Evolutionary conservation across 2,329 filamentous ascomycete genomes (phyloP).

Genomic region (Hypoxylon sp.): DNA sequence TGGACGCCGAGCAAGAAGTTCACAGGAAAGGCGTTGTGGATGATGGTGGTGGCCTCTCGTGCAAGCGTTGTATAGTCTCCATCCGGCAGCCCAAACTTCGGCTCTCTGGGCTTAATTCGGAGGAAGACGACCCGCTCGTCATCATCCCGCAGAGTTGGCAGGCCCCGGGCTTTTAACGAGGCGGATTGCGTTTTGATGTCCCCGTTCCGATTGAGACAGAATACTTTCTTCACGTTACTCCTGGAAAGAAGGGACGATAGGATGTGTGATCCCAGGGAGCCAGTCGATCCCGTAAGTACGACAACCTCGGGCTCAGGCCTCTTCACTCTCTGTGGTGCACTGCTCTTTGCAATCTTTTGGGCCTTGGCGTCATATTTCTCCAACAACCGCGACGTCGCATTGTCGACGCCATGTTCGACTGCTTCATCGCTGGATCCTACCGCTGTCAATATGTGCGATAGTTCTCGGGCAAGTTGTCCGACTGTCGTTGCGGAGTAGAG

Average conservation of each 20-base stretch:
- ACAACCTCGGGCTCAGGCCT: not conserved
- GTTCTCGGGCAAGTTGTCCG: no score
- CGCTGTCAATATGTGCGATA: no score
- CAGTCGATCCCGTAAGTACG: not conserved
- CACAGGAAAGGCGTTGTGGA: not conserved
- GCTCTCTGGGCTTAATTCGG: not conserved
- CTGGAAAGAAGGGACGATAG: not conserved
- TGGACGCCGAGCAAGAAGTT: not conserved
- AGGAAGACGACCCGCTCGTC: not conserved
- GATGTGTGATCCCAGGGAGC: not conserved
- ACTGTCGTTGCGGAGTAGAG: no score
- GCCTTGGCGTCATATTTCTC: not conserved
- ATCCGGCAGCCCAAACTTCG: not conserved
- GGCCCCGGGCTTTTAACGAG: no score
- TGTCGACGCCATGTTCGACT: no score
- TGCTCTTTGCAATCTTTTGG: not conserved
- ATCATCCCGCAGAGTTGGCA: not conserved
- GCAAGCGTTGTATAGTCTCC: not conserved
- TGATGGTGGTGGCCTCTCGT: not conserved
- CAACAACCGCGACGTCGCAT: no score
- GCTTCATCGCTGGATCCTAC: no score
- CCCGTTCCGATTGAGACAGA: not conserved
- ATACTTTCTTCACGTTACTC: not conserved
- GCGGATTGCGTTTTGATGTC: not conserved
- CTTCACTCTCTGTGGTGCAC: no score